These are phyloP conservation scores for Sporothrix globosa DNA, from an alignment of 2,329 filamentous ascomycete species.

Conservation along the genomic window DNA sequence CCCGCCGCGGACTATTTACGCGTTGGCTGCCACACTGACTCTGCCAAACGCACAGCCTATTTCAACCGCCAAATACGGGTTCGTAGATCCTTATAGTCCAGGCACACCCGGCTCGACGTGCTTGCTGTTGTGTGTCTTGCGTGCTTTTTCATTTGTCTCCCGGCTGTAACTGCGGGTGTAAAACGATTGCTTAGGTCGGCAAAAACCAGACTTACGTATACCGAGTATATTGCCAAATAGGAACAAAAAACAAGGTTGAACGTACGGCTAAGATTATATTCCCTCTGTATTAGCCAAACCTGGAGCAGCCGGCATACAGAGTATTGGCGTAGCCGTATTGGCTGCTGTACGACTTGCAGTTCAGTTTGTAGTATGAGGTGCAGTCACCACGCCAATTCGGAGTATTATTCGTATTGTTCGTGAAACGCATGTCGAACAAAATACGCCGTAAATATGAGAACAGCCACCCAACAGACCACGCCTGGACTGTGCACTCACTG, in stretches of 20 bases:
- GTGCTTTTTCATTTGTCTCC: background rate
- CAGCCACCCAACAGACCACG: conserved; percentile 16
- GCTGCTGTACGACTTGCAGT: background rate
- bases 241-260: too few relatives aligned
- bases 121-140: conserved; percentile 7
- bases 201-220: background rate
- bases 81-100: conserved; percentile 4
- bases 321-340: background rate
- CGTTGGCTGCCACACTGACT: background rate
- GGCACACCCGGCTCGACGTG: background rate
- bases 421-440: background rate
- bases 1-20: background rate
- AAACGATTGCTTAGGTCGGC: background rate
- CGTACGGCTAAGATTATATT: background rate
- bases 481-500: conserved; percentile 1
- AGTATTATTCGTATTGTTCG: background rate
- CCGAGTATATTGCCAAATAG: background rate
- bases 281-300: background rate
- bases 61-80: conserved; percentile 19
- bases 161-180: background rate
- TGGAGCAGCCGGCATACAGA: background rate
- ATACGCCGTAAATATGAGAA: conserved; percentile 23
- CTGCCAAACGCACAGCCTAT: background rate
- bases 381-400: too few relatives aligned
- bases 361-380: background rate